phyloP scores from a whole-genome alignment of 202 grass and related monocot genomes.

The Setaria italica region DNA sequence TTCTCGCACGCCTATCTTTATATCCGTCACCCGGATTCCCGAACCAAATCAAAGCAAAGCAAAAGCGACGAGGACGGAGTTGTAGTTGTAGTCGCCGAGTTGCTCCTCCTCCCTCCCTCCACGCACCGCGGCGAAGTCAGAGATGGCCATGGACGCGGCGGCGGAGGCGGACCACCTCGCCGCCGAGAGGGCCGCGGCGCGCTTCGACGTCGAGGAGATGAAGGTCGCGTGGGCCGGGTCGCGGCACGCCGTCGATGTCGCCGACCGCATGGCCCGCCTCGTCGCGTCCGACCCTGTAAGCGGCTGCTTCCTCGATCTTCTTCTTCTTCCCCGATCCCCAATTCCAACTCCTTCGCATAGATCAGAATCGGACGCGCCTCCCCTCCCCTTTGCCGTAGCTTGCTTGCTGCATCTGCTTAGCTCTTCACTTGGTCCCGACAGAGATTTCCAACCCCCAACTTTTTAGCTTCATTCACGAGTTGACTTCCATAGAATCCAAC shows the following conservation, averaged over 20 bases:
- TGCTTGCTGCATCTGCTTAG: conserved; percentile 12
- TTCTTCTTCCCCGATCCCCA: conserved; percentile 6
- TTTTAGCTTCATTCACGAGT: background rate
- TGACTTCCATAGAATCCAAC: background rate
- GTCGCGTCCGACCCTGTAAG: conserved; percentile 90
- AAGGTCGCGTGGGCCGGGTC: conserved; percentile 97
- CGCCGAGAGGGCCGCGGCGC: conserved; percentile 66
- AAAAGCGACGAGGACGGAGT: background rate
- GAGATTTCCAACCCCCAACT: background rate
- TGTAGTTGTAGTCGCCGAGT: background rate
- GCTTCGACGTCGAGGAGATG: conserved; percentile 89
- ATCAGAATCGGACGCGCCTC: conserved; percentile 4
- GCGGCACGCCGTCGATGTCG: conserved; percentile 74
- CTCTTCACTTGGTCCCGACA: background rate
- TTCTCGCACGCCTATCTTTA: conserved; percentile 10
- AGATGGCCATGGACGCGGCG: conserved; percentile 39
- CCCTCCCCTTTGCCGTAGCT: background rate
- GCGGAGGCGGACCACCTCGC: conserved; percentile 66
- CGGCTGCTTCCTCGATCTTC: background rate
- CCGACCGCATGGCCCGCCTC: conserved; percentile 86
- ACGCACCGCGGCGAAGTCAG: background rate
- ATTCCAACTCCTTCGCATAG: background rate
- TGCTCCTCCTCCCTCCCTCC: background rate
- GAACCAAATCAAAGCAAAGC: background rate
- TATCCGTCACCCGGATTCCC: background rate